These are phyloP conservation scores for Santalum album DNA, from an alignment of 164 flowering plant species.

Conservation along the genomic window DNA sequence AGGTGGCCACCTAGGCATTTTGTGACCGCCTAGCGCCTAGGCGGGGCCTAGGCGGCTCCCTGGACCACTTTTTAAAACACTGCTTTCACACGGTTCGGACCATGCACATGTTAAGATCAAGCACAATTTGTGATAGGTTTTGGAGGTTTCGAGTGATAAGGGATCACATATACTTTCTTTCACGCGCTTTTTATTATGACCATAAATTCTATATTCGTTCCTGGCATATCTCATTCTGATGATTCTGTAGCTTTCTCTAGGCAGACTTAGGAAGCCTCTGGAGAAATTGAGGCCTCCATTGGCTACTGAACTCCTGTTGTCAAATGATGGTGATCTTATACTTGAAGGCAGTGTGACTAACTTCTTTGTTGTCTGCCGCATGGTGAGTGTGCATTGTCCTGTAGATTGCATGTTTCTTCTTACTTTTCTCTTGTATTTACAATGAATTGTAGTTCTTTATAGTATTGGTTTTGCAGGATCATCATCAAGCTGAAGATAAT, in stretches of 20 bases:
- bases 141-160: too few species aligned
- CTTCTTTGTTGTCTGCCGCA: constrained; percentile 64
- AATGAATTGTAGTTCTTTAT: not conserved
- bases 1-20: too few species aligned
- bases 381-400: constrained; percentile 30
- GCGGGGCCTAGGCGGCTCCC: too few species aligned
- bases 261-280: constrained; percentile 67
- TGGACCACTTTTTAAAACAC: too few species aligned
- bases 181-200: too few species aligned
- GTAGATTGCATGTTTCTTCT: too few species aligned
- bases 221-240: not conserved
- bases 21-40: too few species aligned
- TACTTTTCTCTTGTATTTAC: not conserved
- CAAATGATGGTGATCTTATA: constrained; percentile 75
- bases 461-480: constrained; percentile 28
- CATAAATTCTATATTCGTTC: too few species aligned
- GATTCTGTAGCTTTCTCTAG: constrained; percentile 8
- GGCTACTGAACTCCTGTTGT: constrained; percentile 71
- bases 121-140: too few species aligned
- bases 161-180: too few species aligned
- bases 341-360: constrained; percentile 80
- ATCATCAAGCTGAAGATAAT: constrained; percentile 14
- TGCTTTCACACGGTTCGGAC: too few species aligned
- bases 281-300: constrained; percentile 68
- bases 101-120: too few species aligned